Conservation (phyloP, 345 rosid species). For the Sonneratia caseolaris region DNA sequence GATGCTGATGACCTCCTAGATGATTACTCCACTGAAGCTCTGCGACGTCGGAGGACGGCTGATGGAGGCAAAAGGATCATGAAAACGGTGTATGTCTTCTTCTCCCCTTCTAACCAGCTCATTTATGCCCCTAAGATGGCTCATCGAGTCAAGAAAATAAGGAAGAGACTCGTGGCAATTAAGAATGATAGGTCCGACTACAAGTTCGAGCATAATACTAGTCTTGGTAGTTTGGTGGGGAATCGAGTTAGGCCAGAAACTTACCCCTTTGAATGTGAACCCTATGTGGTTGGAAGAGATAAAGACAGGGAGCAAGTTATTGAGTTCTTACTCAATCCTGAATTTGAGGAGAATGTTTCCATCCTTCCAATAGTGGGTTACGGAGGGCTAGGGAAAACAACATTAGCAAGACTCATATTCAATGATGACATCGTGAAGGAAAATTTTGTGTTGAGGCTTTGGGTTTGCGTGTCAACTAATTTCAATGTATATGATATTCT, state of each 20-base stretch:
- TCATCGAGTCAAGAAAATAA: neutral
- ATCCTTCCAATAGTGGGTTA: slow-evolving; percentile 16
- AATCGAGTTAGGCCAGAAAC: neutral
- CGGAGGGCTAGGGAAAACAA: slow-evolving; percentile 18
- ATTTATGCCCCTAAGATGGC: neutral
- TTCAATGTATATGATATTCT: neutral
- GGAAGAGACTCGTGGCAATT: neutral
- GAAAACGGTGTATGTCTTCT: slow-evolving; percentile 7
- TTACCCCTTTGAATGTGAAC: neutral
- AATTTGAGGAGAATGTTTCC: neutral
- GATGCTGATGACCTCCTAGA: slow-evolving; percentile 30
- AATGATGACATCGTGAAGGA: neutral
- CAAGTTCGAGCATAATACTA: neutral
- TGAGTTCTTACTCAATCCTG: neutral
- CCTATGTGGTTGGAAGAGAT: neutral
- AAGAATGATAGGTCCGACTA: neutral
- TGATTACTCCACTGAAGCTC: slow-evolving; percentile 13
- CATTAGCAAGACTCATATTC: slow-evolving; percentile 9
- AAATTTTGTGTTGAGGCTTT: neutral
- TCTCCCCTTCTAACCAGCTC: slow-evolving; percentile 3
- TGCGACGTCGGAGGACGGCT: neutral
- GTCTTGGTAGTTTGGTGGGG: neutral
- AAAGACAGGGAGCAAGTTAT: neutral
- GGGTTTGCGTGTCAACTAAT: slow-evolving; percentile 9
- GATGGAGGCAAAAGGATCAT: neutral